Evolutionary conservation across 768 basidiomycete species (phyloP), one percentile per base, ranked within the genome.

Genomic region (Suillus subluteus): DNA sequence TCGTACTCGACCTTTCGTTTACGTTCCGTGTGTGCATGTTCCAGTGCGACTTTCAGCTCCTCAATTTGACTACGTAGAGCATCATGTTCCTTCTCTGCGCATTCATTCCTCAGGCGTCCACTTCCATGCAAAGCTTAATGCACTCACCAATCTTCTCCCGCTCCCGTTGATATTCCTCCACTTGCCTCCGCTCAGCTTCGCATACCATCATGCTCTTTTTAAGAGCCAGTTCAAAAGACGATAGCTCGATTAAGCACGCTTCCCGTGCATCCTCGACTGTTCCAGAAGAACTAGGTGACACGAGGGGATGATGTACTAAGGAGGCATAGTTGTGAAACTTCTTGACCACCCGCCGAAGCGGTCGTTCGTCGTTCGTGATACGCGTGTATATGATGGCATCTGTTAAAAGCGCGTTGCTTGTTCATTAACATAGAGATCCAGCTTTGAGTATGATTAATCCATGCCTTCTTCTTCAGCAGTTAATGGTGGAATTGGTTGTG

Each of bases 1-100:
- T 95, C 94, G 73, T 95, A 95, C 73, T 95, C 94, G 70, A 95
- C 93, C 80, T 94, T 95, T 64, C 89, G 85, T 66, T 82, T 83
- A 58, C 94, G 87, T 65, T 88, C 80, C 73, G 90, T 80, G 72
- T 95, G 94, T 6, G 91, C 93, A 69, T 93, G 87, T 69, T 94
- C 92, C 65, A 95, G 76, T 4, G 87, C 84, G 23, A 82, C 82
- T 77, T 94, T 95, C 70, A 95, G 83, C 69, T 91, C 88, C 69
- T 89, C 86, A 62, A 95, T 94, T 71, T 95, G 92, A 11, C 78
- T 82, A 68, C 83, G 83, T 62, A 94, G 77, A 12, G 82, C 84
- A 30, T 82, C 87, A 69, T 91, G 92, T 71, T 95, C 92, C 64
- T 87, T 80, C 69, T 90, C 93, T 95, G 67, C 30, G 1, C 23